Conservation (phyloP, 495 filamentous ascomycete genomes). For the Hyaloscypha hepaticicola region DNA sequence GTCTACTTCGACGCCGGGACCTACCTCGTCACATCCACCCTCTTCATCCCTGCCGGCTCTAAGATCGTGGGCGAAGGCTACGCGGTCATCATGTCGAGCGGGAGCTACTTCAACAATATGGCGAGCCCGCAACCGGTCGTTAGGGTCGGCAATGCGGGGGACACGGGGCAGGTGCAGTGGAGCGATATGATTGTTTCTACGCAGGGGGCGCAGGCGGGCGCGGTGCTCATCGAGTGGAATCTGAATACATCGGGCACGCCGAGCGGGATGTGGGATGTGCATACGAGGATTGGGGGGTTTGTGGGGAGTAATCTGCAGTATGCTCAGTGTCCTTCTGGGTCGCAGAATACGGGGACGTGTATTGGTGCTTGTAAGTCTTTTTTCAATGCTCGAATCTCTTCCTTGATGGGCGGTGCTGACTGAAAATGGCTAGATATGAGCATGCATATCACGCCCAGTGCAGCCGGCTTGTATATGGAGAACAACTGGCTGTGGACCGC, state of each 20-base stretch:
- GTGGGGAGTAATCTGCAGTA: no score
- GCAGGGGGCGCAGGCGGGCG: slow-evolving; percentile 18
- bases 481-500: slow-evolving; percentile 63
- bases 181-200: slow-evolving; percentile 30
- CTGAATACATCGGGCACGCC: no score
- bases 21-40: slow-evolving; percentile 47
- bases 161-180: slow-evolving; percentile 50
- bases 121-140: slow-evolving; percentile 54
- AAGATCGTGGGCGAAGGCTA: slow-evolving; percentile 50
- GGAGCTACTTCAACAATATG: slow-evolving; percentile 34
- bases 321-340: no score
- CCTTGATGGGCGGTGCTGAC: no score
- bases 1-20: slow-evolving; percentile 35
- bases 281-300: no score
- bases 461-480: slow-evolving; percentile 57
- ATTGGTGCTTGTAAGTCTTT: no score
- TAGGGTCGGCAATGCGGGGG: slow-evolving; percentile 47
- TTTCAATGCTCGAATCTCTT: no score
- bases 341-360: no score
- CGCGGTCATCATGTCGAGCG: slow-evolving; percentile 42
- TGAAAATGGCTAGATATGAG: no score
- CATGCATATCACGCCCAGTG: slow-evolving; percentile 47
- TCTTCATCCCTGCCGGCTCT: slow-evolving; percentile 45
- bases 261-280: no score
- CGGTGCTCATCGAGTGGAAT: slow-evolving; percentile 36